Conservation (phyloP, 768 basidiomycete genomes). For the Naganishia randhawae region DNA sequence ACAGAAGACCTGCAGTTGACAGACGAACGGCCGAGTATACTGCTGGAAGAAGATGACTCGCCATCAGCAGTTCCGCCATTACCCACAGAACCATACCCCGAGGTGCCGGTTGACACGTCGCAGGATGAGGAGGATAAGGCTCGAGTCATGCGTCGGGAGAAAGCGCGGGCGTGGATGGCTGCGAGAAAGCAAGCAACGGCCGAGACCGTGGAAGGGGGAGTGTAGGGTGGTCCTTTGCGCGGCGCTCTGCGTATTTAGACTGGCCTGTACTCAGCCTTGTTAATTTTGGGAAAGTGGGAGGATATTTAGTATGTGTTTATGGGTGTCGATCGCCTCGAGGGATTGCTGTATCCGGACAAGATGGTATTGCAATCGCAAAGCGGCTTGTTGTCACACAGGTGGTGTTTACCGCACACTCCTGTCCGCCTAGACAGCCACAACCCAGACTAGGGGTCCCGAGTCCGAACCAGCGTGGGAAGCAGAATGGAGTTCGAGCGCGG, state of each 20-base stretch:
- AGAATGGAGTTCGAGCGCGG: neutral
- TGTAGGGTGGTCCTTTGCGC: neutral
- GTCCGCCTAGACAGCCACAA: no score
- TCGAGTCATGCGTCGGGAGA: conserved; percentile 5
- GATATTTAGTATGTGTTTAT: no score
- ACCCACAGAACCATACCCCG: neutral
- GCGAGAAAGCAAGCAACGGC: neutral
- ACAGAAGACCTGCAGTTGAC: neutral
- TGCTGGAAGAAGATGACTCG: neutral
- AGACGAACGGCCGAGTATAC: neutral
- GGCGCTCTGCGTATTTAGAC: neutral
- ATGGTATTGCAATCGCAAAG: no score
- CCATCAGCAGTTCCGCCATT: no score
- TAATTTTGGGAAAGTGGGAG: no score
- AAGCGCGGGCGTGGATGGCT: conserved; percentile 5
- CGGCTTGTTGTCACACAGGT: no score
- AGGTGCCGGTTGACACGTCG: neutral
- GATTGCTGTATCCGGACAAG: no score
- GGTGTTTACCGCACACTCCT: no score
- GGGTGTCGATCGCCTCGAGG: no score
- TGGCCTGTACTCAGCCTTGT: no score
- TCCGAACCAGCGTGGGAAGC: neutral
- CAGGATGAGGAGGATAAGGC: conserved; percentile 12
- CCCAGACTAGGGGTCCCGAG: no score
- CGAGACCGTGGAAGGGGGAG: neutral